Evolutionary conservation across 768 basidiomycete genomes (phyloP).

Genomic region (Neoboletus subvelutipes): DNA sequence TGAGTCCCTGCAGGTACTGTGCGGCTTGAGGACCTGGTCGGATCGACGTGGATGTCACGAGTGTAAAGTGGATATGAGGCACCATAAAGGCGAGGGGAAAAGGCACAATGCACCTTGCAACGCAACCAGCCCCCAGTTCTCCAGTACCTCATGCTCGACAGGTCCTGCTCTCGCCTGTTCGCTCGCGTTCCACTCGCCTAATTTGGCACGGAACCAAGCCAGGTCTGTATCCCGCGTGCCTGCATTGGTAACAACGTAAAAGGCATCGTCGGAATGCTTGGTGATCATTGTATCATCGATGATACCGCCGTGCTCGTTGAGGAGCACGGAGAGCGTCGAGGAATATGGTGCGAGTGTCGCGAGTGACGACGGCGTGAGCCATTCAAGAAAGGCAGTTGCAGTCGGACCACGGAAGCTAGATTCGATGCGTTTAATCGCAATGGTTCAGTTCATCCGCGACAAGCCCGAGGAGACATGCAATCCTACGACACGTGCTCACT

Average conservation of each 20-base stretch:
- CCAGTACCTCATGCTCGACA: slow-evolving; percentile 79
- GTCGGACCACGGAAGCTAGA: slow-evolving; percentile 78
- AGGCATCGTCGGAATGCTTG: slow-evolving; percentile 75
- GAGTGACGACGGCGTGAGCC: slow-evolving; percentile 86
- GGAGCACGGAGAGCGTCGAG: slow-evolving; percentile 84
- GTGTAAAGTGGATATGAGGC: not conserved
- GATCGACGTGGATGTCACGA: not conserved
- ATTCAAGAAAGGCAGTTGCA: slow-evolving; percentile 79
- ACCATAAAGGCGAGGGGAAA: not conserved
- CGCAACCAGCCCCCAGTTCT: slow-evolving; percentile 86
- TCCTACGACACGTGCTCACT: slow-evolving; percentile 42
- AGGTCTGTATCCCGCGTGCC: slow-evolving; percentile 82
- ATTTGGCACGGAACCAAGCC: slow-evolving; percentile 65
- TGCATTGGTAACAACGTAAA: slow-evolving; percentile 96
- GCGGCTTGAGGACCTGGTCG: slow-evolving; percentile 76
- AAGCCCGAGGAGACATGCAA: too few species aligned
- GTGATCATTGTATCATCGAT: slow-evolving; percentile 95
- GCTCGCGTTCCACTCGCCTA: slow-evolving; percentile 76
- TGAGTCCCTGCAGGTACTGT: slow-evolving; percentile 72
- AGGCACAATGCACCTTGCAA: slow-evolving; percentile 66
- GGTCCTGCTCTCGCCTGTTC: slow-evolving; percentile 48
- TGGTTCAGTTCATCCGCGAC: not conserved
- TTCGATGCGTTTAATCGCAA: not conserved
- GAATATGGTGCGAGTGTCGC: slow-evolving; percentile 61
- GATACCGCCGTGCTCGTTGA: slow-evolving; percentile 90